These are phyloP conservation scores for Saccharomycopsis sp. DNA, from an alignment of 805 yeast species.

Conservation along the genomic window DNA sequence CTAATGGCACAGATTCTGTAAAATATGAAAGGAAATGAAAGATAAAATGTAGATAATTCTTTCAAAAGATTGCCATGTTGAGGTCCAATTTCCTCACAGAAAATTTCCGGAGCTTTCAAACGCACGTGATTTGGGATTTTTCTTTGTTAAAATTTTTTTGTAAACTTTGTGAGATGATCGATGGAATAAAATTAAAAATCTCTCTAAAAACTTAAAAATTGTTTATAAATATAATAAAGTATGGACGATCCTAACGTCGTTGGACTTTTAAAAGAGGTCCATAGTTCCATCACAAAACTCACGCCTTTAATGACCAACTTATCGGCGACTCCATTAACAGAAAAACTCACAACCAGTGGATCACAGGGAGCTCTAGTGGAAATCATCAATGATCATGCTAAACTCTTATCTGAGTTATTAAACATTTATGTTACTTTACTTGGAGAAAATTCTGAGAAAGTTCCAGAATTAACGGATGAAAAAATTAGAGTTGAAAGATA, in stretches of 20 bases:
- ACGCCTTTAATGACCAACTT: slow-evolving; percentile 2
- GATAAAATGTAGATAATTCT: too few relatives aligned
- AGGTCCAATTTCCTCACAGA: too few relatives aligned
- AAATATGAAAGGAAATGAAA: too few relatives aligned
- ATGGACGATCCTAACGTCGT: not conserved
- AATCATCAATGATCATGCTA: slow-evolving; percentile 7
- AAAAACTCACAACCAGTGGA: slow-evolving; percentile 4
- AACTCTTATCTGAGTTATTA: slow-evolving; percentile 1
- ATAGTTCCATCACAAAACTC: not conserved
- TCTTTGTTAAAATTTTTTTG: too few relatives aligned
- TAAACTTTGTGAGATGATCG: too few relatives aligned
- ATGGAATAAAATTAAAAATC: too few relatives aligned
- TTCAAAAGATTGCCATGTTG: too few relatives aligned
- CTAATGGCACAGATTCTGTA: too few relatives aligned
- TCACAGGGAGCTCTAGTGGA: slow-evolving; percentile 4
- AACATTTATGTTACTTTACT: slow-evolving; percentile 3
- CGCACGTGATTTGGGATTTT: too few relatives aligned
- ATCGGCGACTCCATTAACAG: slow-evolving; percentile 7
- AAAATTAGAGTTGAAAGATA: slow-evolving; percentile 5
- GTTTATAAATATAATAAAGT: too few relatives aligned
- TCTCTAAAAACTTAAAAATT: too few relatives aligned
- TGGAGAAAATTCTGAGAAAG: slow-evolving; percentile 6
- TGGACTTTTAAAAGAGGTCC: not conserved
- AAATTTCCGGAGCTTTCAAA: too few relatives aligned
- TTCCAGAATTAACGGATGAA: slow-evolving; percentile 1